Percentiles rank a stretch among this genome's conserved stretches.
These are phyloP conservation scores for Solanum chacoense DNA, from an alignment of 305 asterid species.

Conservation along the genomic window DNA sequence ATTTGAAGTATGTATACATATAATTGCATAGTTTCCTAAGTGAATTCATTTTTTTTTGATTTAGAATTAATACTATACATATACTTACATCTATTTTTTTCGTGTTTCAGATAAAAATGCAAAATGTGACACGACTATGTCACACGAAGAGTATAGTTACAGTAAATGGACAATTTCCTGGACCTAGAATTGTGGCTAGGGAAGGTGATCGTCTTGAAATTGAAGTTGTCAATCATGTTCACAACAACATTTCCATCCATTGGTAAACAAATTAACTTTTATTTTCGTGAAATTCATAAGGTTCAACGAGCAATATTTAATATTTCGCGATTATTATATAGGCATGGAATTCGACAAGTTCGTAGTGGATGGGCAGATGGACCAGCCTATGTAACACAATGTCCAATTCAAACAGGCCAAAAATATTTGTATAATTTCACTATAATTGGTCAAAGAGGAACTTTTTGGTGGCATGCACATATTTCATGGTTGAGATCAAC, in stretches of 20 bases:
- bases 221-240: conserved; percentile 37
- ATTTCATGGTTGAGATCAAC: conserved; percentile 35
- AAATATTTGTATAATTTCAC: conserved; percentile 54
- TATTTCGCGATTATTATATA: conserved; percentile 4
- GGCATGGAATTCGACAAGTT: conserved; percentile 58
- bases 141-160: conserved; percentile 45
- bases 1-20: conserved; percentile 13
- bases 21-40: not conserved
- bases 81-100: not conserved
- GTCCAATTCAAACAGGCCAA: conserved; percentile 55
- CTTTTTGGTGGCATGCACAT: conserved; percentile 51
- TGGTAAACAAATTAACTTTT: conserved; percentile 16
- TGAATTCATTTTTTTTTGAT: too few relatives aligned
- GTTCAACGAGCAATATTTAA: not conserved
- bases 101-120: conserved; percentile 23
- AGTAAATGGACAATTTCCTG: conserved; percentile 47
- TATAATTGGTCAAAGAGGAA: conserved; percentile 48
- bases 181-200: conserved; percentile 37
- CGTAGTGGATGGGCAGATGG: conserved; percentile 67
- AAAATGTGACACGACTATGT: conserved; percentile 45
- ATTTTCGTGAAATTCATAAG: not conserved
- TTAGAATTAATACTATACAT: not conserved
- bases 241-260: conserved; percentile 42
- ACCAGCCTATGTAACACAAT: conserved; percentile 53
- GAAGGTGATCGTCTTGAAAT: conserved; percentile 47